These are phyloP conservation scores for Thelonectria blattea DNA, from an alignment of 2,329 filamentous ascomycete species.

Conservation along the genomic window DNA sequence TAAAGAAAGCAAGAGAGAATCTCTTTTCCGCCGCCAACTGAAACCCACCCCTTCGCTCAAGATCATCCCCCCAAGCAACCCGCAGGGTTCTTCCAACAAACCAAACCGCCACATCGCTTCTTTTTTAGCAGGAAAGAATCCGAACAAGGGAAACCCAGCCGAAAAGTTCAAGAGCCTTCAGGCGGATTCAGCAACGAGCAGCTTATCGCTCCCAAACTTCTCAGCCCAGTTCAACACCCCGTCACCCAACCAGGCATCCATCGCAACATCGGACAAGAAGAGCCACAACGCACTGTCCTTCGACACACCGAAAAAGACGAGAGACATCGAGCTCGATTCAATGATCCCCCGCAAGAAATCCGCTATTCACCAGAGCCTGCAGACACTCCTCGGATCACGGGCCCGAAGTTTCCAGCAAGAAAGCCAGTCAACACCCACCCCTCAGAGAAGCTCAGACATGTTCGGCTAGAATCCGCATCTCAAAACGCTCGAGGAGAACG, in stretches of 20 bases:
- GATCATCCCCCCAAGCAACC: not conserved
- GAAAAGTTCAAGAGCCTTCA: slow-evolving; percentile 5
- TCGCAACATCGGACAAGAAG: slow-evolving; percentile 11
- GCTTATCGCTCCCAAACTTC: slow-evolving; percentile 9
- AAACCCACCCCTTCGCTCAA: slow-evolving; percentile 15
- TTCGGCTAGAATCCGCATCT: slow-evolving; percentile 24
- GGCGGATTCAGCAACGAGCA: slow-evolving; percentile 15
- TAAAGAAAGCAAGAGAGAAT: not conserved
- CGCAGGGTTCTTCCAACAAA: not conserved
- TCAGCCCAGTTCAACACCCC: slow-evolving; percentile 3
- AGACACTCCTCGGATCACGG: slow-evolving; percentile 4
- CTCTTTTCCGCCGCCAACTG: not conserved
- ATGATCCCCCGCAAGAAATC: slow-evolving; percentile 21
- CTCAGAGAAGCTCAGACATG: slow-evolving; percentile 2
- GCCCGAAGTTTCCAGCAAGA: slow-evolving; percentile 9
- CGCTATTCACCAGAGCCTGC: not conserved
- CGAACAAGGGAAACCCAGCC: slow-evolving; percentile 23
- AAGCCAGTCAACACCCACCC: slow-evolving; percentile 16
- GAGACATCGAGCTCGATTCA: slow-evolving; percentile 24
- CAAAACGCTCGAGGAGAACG: not conserved
- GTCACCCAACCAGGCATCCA: slow-evolving; percentile 12
- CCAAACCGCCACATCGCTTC: slow-evolving; percentile 3
- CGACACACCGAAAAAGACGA: not conserved
- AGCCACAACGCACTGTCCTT: slow-evolving; percentile 3
- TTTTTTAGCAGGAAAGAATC: slow-evolving; percentile 47